Evolutionary conservation across 306 rosid species (phyloP).

Genomic region (Acacia crassicarpa): DNA sequence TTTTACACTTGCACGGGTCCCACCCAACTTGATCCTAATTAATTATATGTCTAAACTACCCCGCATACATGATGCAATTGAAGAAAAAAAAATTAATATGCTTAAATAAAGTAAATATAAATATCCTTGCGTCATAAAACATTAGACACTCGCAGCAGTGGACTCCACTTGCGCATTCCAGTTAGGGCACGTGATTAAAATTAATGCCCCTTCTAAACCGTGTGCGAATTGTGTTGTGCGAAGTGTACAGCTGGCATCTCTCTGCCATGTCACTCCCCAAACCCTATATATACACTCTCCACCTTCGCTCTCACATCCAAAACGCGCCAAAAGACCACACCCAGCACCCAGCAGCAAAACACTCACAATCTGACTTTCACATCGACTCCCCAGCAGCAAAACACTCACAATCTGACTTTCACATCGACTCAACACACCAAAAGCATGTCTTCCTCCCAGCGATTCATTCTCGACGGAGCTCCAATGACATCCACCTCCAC

Average conservation of each 20-base stretch:
- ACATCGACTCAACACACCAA: background rate
- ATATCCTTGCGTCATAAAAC: no score
- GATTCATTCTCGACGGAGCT: background rate
- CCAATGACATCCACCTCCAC: background rate
- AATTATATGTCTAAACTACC: no score
- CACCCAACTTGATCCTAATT: no score
- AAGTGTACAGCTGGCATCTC: conserved; percentile 36
- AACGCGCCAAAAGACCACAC: background rate
- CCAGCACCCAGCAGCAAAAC: background rate
- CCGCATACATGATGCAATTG: no score
- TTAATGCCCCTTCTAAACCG: conserved; percentile 34
- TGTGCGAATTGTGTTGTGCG: conserved; percentile 45
- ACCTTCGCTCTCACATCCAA: background rate
- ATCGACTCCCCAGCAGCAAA: background rate
- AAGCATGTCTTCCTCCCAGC: conserved; percentile 41
- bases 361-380: background rate
- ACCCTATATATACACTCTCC: conserved; percentile 23
- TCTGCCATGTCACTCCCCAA: conserved; percentile 42
- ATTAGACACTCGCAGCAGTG: no score
- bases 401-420: background rate
- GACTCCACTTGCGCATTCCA: background rate
- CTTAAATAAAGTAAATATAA: no score
- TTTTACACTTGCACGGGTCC: no score
- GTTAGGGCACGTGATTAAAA: background rate
- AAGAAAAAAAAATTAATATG: no score